Conservation (phyloP, 179 eudicot genomes). For the Camellia oleifera region DNA sequence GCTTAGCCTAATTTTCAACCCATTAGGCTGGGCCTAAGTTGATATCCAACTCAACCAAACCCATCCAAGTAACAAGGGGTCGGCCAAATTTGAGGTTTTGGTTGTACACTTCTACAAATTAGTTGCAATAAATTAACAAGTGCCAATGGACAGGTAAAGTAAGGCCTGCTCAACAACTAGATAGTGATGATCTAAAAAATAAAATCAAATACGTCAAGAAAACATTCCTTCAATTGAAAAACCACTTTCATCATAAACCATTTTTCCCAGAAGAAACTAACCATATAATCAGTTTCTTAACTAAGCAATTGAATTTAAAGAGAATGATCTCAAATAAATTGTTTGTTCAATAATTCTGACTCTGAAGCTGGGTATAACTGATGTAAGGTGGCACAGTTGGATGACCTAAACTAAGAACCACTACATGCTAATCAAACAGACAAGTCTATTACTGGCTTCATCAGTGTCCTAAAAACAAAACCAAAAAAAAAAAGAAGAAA, state of each 20-base stretch:
- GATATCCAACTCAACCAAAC: conserved; percentile 5
- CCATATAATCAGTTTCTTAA: background rate
- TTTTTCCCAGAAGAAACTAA: background rate
- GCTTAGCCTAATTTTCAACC: background rate
- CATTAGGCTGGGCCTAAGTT: background rate
- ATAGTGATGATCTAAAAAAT: background rate
- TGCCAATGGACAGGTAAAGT: background rate
- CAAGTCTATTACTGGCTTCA: background rate
- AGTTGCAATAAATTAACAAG: background rate
- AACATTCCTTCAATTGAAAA: background rate
- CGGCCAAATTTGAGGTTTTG: conserved; percentile 6
- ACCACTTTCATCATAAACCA: background rate
- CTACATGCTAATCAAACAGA: background rate
- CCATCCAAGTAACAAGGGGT: background rate
- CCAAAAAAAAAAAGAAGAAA: background rate
- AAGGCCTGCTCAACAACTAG: background rate
- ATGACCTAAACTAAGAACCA: background rate
- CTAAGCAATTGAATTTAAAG: background rate
- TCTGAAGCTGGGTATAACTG: background rate
- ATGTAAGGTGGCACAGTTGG: background rate
- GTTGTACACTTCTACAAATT: background rate
- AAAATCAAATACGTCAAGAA: background rate
- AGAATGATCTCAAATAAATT: background rate
- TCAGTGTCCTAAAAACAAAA: background rate
- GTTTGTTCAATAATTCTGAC: background rate